Percentiles rank a stretch among this genome's conserved stretches.
Evolutionary conservation across 371 early-diverging fungal species (phyloP).

Genomic region (Capniomyces stellatus): DNA sequence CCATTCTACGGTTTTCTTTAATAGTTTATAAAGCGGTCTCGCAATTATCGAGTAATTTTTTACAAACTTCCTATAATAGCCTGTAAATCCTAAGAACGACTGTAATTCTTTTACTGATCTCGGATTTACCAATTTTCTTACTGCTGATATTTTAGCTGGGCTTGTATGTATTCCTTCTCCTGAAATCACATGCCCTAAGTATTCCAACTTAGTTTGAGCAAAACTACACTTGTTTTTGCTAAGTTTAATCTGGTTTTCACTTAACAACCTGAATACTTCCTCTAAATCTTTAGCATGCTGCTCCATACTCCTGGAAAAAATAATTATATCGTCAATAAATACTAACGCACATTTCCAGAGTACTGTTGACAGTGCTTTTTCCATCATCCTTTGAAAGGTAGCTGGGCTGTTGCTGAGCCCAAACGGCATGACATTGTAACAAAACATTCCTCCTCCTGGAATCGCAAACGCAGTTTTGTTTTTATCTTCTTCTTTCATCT

Average conservation of each 20-base stretch:
- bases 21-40: constrained; percentile 9
- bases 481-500: constrained; percentile 8
- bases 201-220: constrained; percentile 15
- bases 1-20: not conserved
- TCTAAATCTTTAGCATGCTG: constrained; percentile 27
- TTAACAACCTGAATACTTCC: constrained; percentile 19
- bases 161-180: not conserved
- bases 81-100: constrained; percentile 22
- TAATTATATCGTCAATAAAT: constrained; percentile 38
- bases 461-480: constrained; percentile 33
- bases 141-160: not conserved
- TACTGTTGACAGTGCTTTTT: constrained; percentile 14
- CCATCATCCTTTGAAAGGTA: constrained; percentile 25
- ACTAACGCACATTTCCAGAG: constrained; percentile 22
- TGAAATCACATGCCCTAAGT: constrained; percentile 26
- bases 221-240: constrained; percentile 37
- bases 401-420: constrained; percentile 20
- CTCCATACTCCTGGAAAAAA: constrained; percentile 26
- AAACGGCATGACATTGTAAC: constrained; percentile 34
- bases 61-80: constrained; percentile 21
- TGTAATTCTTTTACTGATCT: not conserved
- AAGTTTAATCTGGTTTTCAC: not conserved
- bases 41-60: constrained; percentile 9
- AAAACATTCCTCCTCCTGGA: constrained; percentile 23
- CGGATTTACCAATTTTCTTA: constrained; percentile 3